Evolutionary conservation across 2,329 filamentous ascomycete genomes (phyloP).

Genomic region (Ceratocystis lukuohia): DNA sequence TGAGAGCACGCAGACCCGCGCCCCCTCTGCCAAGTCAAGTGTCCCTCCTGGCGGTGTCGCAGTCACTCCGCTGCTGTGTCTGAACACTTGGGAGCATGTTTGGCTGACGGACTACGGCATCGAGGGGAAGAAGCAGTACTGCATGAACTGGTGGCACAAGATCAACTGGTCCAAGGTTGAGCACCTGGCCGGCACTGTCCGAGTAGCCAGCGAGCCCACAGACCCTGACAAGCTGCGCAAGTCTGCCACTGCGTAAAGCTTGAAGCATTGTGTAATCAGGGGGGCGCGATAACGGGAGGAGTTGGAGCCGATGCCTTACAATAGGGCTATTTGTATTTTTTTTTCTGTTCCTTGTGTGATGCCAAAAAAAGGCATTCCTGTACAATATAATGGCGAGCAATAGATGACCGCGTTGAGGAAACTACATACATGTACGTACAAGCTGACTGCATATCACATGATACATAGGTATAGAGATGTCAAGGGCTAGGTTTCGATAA

Average conservation of each 20-base stretch:
- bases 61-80: conserved; percentile 66
- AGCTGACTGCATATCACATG: background rate
- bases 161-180: conserved; percentile 75
- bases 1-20: conserved; percentile 21
- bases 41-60: conserved; percentile 49
- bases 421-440: background rate
- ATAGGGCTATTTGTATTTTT: conserved; percentile 9
- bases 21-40: conserved; percentile 22
- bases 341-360: conserved; percentile 6
- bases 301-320: background rate
- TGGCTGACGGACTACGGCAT: conserved; percentile 72
- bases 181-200: conserved; percentile 23
- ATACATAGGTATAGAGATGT: background rate
- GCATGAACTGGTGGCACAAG: conserved; percentile 72
- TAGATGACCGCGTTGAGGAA: conserved; percentile 3
- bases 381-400: conserved; percentile 19
- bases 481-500: background rate
- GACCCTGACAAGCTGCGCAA: conserved; percentile 11
- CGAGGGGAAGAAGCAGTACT: conserved; percentile 60
- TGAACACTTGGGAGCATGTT: conserved; percentile 94
- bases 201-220: conserved; percentile 1
- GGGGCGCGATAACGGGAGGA: background rate
- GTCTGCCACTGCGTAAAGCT: background rate
- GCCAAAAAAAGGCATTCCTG: conserved; percentile 11
- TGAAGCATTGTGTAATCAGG: background rate